Evolutionary conservation across 2,329 filamentous ascomycete genomes (phyloP).

Genomic region (Diaporthe sp.): DNA sequence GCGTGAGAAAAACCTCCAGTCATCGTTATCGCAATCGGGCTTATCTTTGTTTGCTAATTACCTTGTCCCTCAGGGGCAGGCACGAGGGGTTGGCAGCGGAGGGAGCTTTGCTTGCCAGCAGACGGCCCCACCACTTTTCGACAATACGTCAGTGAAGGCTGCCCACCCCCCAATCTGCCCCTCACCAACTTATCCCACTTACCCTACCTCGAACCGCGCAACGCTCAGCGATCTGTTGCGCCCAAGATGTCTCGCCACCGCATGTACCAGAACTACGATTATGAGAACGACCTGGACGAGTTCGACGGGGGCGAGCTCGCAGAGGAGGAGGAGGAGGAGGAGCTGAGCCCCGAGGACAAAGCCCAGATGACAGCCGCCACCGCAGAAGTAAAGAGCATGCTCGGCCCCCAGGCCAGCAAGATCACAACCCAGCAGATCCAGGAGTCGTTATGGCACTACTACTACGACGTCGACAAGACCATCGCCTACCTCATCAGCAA

Average conservation of each 20-base stretch:
- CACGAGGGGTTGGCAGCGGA: no score
- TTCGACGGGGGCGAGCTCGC: conserved; percentile 59
- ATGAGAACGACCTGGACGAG: conserved; percentile 65
- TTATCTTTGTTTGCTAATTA: background rate
- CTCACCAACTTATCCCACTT: conserved; percentile 2
- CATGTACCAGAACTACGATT: conserved; percentile 62
- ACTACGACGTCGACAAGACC: conserved; percentile 90
- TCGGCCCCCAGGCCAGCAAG: conserved; percentile 72
- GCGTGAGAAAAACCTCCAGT: background rate
- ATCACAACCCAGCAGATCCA: conserved; percentile 79
- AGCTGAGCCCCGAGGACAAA: conserved; percentile 63
- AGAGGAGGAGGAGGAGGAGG: conserved; percentile 59
- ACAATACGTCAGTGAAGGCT: conserved; percentile 22
- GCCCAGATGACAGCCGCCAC: conserved; percentile 74
- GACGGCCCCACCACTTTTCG: background rate
- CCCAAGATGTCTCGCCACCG: conserved; percentile 62
- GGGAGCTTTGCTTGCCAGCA: no score
- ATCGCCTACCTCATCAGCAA: conserved; percentile 83
- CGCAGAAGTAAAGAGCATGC: conserved; percentile 72
- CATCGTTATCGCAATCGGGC: background rate
- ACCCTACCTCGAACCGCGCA: background rate
- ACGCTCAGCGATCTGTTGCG: background rate
- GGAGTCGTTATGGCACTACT: conserved; percentile 95
- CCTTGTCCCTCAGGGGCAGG: no score
- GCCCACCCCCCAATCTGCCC: background rate